Evolutionary conservation across 345 rosid species (phyloP), one percentile per base, ranked within the genome.

Genomic region (Brassica juncea): DNA sequence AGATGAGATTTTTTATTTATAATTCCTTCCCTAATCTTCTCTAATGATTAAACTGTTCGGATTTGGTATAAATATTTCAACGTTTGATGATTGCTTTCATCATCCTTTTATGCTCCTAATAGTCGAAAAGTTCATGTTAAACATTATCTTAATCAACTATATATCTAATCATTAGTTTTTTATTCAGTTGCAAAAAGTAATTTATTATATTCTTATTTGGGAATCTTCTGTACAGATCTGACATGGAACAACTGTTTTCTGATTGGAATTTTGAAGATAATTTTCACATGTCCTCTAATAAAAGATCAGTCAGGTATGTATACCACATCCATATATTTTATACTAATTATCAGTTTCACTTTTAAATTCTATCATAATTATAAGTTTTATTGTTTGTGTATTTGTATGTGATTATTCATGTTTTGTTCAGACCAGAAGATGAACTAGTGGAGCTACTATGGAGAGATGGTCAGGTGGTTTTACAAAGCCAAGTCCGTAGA

Each of bases 361-460:
- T 25, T 25, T 25, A 10, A 27, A 11, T 68, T 68, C 6, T 55
- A 31, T 39, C 15, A 63, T 7, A 58, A 0, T 42, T 66, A n/a
- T 52, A 78, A 35, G 25, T 11, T 34, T n/a, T 32, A 34, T 11
- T 11, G 42, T 44, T 19, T 79, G 42, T 57, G 27, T 52, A 32
- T 52, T 44, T 35, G 57, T 76, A 61, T 52, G 77, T 60, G 78
- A 35, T 42, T 19, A 39, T 21, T 44, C 47, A 19, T 68, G 19
- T 61, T 42, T 19, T 57, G 23, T 31, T 34, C 88, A 91, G 97
- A 74, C 81, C 82, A 70, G 86, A 88, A 39, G 79, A 82, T 80
- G 92, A 89, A 81, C 84, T 91, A 54, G 91, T 85, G 71, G 97
- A 91, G 86, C 84, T 91, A 31, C 21, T 88, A 73, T 91, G 92